A percentile compares a stretch with the other conserved stretches of the same genome.
Evolutionary conservation across 441 rosid species (phyloP).

Genomic region (Populus hybrid): DNA sequence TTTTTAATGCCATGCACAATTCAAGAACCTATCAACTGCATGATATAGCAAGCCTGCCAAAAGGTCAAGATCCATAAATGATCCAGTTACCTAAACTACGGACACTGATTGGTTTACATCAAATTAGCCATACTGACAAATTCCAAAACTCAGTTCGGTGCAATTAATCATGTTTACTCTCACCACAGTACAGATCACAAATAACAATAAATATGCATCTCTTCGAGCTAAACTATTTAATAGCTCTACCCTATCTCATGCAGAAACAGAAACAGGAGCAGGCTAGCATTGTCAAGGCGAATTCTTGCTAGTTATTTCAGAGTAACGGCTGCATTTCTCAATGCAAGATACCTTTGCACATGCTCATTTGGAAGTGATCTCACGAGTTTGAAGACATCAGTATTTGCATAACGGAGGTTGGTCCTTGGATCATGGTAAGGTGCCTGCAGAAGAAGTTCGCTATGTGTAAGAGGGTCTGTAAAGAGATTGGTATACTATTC

Average conservation of each 20-base stretch:
- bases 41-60: background rate
- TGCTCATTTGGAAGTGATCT: slow-evolving; percentile 50
- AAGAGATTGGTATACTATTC: background rate
- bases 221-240: background rate
- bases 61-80: background rate
- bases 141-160: background rate
- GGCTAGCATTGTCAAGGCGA: background rate
- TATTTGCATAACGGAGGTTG: slow-evolving; percentile 73
- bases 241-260: background rate
- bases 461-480: background rate
- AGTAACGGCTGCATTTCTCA: slow-evolving; percentile 87
- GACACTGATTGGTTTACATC: too few species aligned
- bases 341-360: slow-evolving; percentile 55
- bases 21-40: background rate
- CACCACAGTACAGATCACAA: background rate
- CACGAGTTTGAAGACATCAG: slow-evolving; percentile 74
- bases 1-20: background rate
- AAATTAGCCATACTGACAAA: background rate
- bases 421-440: slow-evolving; percentile 92
- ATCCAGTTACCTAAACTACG: background rate
- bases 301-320: slow-evolving; percentile 42
- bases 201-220: too few species aligned
- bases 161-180: background rate
- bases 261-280: background rate
- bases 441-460: slow-evolving; percentile 44